A percentile compares a stretch with the other conserved stretches of the same genome.
Conservation (phyloP, 2,329 filamentous ascomycete genomes). For the Verticillium zaregamsianum region DNA sequence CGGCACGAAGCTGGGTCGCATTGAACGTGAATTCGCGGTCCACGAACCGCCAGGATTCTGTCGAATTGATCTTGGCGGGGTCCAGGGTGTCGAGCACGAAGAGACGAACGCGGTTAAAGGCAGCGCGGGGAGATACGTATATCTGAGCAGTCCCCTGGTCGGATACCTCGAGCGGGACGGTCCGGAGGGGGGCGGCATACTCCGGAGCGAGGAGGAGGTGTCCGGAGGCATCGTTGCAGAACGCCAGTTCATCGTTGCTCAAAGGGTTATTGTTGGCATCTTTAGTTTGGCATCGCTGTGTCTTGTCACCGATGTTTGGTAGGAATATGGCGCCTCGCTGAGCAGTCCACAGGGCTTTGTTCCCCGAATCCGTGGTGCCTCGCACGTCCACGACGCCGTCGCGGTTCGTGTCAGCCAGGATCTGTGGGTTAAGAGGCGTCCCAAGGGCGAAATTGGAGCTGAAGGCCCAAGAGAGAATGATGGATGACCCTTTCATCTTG, state of each 20-base stretch:
- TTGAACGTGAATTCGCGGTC: constrained; percentile 22
- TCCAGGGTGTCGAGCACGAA: constrained; percentile 15
- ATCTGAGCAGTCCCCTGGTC: constrained; percentile 14
- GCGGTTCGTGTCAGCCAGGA: constrained; percentile 31
- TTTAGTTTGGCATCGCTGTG: constrained; percentile 20
- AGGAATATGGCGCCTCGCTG: constrained; percentile 27
- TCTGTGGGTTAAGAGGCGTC: constrained; percentile 6
- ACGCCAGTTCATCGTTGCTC: constrained; percentile 21
- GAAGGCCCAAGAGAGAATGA: too few species aligned
- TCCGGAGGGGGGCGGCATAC: constrained; percentile 26
- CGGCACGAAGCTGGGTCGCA: constrained; percentile 18
- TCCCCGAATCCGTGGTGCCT: constrained; percentile 10
- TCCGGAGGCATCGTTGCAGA: constrained; percentile 31
- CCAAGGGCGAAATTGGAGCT: too few species aligned
- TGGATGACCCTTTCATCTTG: too few species aligned
- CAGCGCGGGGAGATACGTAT: constrained; percentile 4
- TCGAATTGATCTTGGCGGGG: background rate
- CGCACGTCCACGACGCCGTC: constrained; percentile 24
- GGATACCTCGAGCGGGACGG: constrained; percentile 19
- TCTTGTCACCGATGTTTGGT: constrained; percentile 29
- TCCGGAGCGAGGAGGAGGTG: constrained; percentile 24
- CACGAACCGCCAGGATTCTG: constrained; percentile 20
- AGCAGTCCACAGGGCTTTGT: constrained; percentile 20
- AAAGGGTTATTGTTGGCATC: constrained; percentile 8
- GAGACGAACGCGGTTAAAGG: constrained; percentile 20